Conservation (phyloP, 2,329 filamentous ascomycete species). For the Endothia cerciana region DNA sequence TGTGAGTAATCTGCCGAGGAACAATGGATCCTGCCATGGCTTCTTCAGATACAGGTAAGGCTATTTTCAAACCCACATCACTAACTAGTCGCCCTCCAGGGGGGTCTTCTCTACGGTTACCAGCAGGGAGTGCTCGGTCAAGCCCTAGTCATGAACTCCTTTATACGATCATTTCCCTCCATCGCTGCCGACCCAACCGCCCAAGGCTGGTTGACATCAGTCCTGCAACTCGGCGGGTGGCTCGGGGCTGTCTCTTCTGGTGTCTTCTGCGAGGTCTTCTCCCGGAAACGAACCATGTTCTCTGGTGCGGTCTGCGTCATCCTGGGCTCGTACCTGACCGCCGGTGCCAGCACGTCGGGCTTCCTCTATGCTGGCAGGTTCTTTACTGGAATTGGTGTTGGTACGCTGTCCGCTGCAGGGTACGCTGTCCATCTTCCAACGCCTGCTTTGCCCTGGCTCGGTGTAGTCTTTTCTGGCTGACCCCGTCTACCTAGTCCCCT, state of each 20-base stretch:
- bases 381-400: slow-evolving; percentile 13
- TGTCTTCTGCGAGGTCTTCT: slow-evolving; percentile 43
- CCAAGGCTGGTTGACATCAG: slow-evolving; percentile 43
- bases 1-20: too few relatives aligned
- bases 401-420: slow-evolving; percentile 1
- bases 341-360: slow-evolving; percentile 32
- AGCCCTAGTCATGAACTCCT: slow-evolving; percentile 43
- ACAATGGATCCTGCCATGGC: too few relatives aligned
- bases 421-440: too few relatives aligned
- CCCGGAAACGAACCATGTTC: slow-evolving; percentile 46
- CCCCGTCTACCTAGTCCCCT: slow-evolving; percentile 1
- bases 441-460: too few relatives aligned
- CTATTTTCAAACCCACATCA: background rate
- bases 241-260: slow-evolving; percentile 41
- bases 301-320: slow-evolving; percentile 38
- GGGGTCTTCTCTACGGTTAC: slow-evolving; percentile 46
- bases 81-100: too few relatives aligned
- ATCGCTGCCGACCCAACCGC: slow-evolving; percentile 38
- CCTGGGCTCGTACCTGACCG: slow-evolving; percentile 30
- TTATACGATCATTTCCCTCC: slow-evolving; percentile 39
- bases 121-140: slow-evolving; percentile 46
- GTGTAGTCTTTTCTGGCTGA: background rate
- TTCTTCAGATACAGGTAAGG: background rate
- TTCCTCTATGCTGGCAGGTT: slow-evolving; percentile 20
- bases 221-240: slow-evolving; percentile 42